Percentiles rank a stretch among this genome's conserved stretches.
phyloP scores from a whole-genome alignment of 2,329 filamentous ascomycete genomes.

The Ophiostoma perfectum region DNA sequence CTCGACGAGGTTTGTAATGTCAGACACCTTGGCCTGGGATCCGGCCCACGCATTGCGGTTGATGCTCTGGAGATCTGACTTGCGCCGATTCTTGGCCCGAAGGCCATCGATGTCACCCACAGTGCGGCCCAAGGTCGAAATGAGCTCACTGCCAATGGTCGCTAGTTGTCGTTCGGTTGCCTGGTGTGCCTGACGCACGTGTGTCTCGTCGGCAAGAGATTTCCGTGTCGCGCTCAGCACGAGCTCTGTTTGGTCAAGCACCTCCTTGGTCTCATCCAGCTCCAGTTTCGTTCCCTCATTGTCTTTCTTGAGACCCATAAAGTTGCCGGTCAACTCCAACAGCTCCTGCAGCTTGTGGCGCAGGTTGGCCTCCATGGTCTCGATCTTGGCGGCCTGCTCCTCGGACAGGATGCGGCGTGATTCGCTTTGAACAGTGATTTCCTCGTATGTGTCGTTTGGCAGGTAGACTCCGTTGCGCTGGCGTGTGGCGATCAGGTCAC shows the following conservation, averaged over 20 bases:
- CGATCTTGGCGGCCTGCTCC: slow-evolving; percentile 86
- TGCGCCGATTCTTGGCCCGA: slow-evolving; percentile 79
- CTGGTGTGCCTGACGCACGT: slow-evolving; percentile 76
- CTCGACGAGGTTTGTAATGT: slow-evolving; percentile 74
- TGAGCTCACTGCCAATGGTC: slow-evolving; percentile 66
- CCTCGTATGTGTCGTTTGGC: slow-evolving; percentile 80
- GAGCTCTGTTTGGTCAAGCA: slow-evolving; percentile 83
- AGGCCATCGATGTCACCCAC: slow-evolving; percentile 75
- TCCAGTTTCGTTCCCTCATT: slow-evolving; percentile 68
- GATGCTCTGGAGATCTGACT: slow-evolving; percentile 72
- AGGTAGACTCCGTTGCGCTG: slow-evolving; percentile 95
- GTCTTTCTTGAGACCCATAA: slow-evolving; percentile 84
- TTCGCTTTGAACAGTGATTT: slow-evolving; percentile 87
- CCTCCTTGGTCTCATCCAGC: slow-evolving; percentile 72
- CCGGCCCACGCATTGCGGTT: slow-evolving; percentile 76
- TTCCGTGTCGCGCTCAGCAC: slow-evolving; percentile 72
- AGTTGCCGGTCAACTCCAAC: slow-evolving; percentile 76
- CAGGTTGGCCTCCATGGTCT: slow-evolving; percentile 83
- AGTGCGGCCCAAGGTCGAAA: slow-evolving; percentile 71
- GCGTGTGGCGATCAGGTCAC: slow-evolving; percentile 84
- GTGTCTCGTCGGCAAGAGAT: slow-evolving; percentile 71
- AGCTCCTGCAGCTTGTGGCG: slow-evolving; percentile 92
- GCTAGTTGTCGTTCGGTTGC: slow-evolving; percentile 74
- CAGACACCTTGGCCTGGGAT: slow-evolving; percentile 68
- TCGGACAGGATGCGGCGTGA: slow-evolving; percentile 85